Base-by-base conservation (phyloP, 75 land plant species). In the Pseudotsuga menziesii region DNA sequence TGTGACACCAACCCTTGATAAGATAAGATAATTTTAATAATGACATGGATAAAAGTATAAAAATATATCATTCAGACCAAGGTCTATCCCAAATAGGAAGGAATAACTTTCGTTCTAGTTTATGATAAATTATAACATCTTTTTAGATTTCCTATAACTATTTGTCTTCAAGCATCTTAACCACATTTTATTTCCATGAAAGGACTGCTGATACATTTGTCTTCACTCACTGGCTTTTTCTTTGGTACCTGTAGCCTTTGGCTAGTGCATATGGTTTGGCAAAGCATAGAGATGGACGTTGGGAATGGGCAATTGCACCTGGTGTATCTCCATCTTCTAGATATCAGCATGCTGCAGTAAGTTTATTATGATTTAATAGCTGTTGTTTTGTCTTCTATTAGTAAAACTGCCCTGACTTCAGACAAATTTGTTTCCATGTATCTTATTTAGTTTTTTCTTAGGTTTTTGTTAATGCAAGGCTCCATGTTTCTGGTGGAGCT, bases 261-360 rank as follows among this genome's bases (percentile, higher is more conserved):
- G 83, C 83, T 44, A 71, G 82, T 76, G 87, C 88, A 32, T 86
- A 84, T 80, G 88, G 88, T 6, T 75, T 86, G 22, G 88, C 88
- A 67, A 86, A 86, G 64, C 87, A 86, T 75, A 87, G 88, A 54
- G 88, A 86, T 80, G 88, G 88, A 36, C 64, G 88, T 36, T 86
- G 88, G 88, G 88, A 86, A 70, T 86, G 88, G 88, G 88, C 88
- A 70, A 67, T 86, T 56, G 88, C 88, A n/a, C 88, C 83, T 56
- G 88, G 88, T 22, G 77, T 85, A 58, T 84, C 88, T 72, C 88
- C 88, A 54, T 85, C 88, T 71, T 82, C 87, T 75, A 82, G 88
- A 75, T 86, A 86, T 80, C 88, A 86, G 52, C 88, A 86, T 75
- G 88, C 88, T 44, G 88, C 88, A 15, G 88, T 86, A 77, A 80